Base-by-base conservation (phyloP, 352 stramenopile species). In the Pythium biforme region DNA sequence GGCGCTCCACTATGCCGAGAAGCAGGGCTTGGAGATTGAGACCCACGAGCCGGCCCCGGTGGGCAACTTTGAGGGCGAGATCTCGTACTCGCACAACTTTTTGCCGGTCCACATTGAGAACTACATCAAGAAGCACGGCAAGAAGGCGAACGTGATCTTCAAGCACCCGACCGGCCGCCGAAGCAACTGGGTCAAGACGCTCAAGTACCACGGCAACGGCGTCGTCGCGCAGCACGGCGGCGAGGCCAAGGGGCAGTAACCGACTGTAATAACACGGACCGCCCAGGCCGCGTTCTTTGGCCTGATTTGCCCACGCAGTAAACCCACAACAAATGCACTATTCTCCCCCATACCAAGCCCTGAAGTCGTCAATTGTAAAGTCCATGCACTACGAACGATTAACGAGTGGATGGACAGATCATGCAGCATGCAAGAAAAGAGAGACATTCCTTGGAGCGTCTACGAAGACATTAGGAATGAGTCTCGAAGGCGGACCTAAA, bases 71-170 rank as follows among this genome's bases (percentile, higher is more conserved):
- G 68, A 86, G 29, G 86, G 86, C 57, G 75, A 91, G 77, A 81
- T 92, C 63, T 81, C 81, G 67, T 95, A 95, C 80, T 80, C 84
- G 71, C 75, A 94, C 77, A 95, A 95, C 77, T 94, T 95, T 55
- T 62, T 95, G 66, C 78, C 86, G 17, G 65, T 79, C 59, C 48
- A 88, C 69, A 48, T 93, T 15, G 86, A 90, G 63, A 90, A 82
- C 64, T 46, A 83, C 47, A 74, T 95, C 68, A 93, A 93, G 76
- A 73, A 75, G 62, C 75, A 93, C 58, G 83, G 83, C 59, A 92
- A 92, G 77, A 90, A 93, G 68, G 76, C 80, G 39, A 62, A 68
- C 45, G 70, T 81, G 69, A 73, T 89, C 29, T 95, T 95, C 70
- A 79, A 83, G 68, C 81, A 91, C 75, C 82, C 83, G 31, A 85